Evolutionary conservation across 495 filamentous ascomycete species (phyloP).

Genomic region (Aspergillus sclerotiicarbonarius): DNA sequence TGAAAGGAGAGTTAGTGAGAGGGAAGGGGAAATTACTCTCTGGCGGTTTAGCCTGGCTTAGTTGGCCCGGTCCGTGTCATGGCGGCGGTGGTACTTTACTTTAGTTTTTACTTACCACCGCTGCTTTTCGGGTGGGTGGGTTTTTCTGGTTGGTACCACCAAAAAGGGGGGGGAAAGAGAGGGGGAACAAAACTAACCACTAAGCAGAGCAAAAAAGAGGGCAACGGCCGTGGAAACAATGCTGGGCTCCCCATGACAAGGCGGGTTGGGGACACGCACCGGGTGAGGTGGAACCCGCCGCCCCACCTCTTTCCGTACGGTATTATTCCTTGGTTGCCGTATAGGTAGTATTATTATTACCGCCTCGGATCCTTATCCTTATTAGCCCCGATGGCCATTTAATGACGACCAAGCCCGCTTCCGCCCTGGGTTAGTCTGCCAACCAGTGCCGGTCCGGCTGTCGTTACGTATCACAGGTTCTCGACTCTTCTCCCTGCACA

Average conservation of each 20-base stretch:
- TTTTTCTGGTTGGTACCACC: not conserved
- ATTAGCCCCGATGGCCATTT: not conserved
- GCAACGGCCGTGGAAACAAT: too few relatives aligned
- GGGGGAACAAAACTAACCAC: too few relatives aligned
- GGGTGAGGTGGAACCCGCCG: not conserved
- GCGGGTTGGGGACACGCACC: not conserved
- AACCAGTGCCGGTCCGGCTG: not conserved
- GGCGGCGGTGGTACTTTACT: too few relatives aligned
- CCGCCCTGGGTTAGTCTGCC: not conserved
- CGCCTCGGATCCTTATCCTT: not conserved
- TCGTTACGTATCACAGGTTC: not conserved
- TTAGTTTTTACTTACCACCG: too few relatives aligned
- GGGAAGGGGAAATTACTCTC: slow-evolving; percentile 4
- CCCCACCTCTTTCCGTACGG: not conserved
- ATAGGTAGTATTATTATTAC: too few relatives aligned
- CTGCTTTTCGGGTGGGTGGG: too few relatives aligned
- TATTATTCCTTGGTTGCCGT: not conserved
- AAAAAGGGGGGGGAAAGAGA: not conserved
- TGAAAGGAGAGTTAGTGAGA: slow-evolving; percentile 3
- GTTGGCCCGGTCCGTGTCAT: not conserved
- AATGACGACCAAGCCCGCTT: not conserved
- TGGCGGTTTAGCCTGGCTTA: not conserved
- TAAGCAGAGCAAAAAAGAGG: too few relatives aligned
- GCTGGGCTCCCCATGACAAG: not conserved
- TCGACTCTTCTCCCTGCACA: not conserved